Conservation (phyloP, 805 yeast genomes). For the Metschnikowia koreensis region DNA sequence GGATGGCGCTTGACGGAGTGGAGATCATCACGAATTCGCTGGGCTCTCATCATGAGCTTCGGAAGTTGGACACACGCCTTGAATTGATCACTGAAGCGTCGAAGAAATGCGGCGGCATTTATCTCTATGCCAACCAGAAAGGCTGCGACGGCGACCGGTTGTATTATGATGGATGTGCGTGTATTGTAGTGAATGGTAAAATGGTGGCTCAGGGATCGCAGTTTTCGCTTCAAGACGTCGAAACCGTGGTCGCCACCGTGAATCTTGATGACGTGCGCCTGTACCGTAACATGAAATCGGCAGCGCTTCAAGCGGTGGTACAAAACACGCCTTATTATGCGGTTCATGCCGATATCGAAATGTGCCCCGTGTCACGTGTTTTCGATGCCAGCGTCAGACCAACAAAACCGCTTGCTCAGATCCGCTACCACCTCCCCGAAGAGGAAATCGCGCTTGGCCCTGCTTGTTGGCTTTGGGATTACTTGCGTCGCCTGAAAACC, state of each 20-base stretch:
- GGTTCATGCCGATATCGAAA: slow-evolving; percentile 59
- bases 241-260: slow-evolving; percentile 92
- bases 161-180: slow-evolving; percentile 96
- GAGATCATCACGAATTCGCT: slow-evolving; percentile 94
- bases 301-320: slow-evolving; percentile 66
- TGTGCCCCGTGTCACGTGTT: slow-evolving; percentile 57
- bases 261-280: slow-evolving; percentile 88
- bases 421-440: slow-evolving; percentile 76
- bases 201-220: slow-evolving; percentile 93
- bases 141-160: slow-evolving; percentile 98
- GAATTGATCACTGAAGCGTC: slow-evolving; percentile 89
- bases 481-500: slow-evolving; percentile 83
- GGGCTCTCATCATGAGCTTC: slow-evolving; percentile 96
- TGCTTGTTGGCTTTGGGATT: slow-evolving; percentile 99
- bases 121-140: slow-evolving; percentile 88
- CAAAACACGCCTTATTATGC: slow-evolving; percentile 49
- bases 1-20: slow-evolving; percentile 92
- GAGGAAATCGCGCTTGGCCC: slow-evolving; percentile 98
- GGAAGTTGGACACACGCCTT: slow-evolving; percentile 84
- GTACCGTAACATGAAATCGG: slow-evolving; percentile 73
- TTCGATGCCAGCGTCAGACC: slow-evolving; percentile 67
- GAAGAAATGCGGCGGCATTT: slow-evolving; percentile 93
- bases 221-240: slow-evolving; percentile 86
- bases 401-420: slow-evolving; percentile 40
- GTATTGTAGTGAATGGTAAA: slow-evolving; percentile 87